These are phyloP conservation scores for Blastosporella zonata DNA, from an alignment of 1,284 basidiomycete species.

Conservation along the genomic window DNA sequence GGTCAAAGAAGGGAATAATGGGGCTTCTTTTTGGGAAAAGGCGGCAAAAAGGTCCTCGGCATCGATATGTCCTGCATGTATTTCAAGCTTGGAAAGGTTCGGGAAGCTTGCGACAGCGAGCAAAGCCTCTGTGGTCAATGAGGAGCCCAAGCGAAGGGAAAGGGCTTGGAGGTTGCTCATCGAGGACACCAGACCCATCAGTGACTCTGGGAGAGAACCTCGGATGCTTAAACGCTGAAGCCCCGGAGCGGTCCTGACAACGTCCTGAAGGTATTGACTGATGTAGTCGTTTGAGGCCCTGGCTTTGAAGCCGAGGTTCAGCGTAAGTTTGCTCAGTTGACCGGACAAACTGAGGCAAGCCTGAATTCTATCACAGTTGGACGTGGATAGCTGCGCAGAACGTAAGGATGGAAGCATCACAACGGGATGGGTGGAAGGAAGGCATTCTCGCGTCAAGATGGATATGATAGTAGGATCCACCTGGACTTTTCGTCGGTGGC, in stretches of 20 bases:
- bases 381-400: conserved; percentile 36
- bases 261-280: conserved; percentile 28
- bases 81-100: conserved; percentile 40
- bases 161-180: conserved; percentile 40
- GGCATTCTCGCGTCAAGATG: conserved; percentile 17
- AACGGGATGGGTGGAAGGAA: conserved; percentile 1
- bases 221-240: conserved; percentile 44
- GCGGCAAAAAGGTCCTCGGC: conserved; percentile 27
- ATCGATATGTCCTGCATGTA: conserved; percentile 46
- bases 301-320: conserved; percentile 43
- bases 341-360: conserved; percentile 33
- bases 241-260: conserved; percentile 25
- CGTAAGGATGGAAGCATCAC: conserved; percentile 35
- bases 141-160: conserved; percentile 41
- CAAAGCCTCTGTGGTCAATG: conserved; percentile 40
- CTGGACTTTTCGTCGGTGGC: conserved; percentile 31
- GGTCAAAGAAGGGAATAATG: conserved; percentile 41
- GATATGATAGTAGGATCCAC: conserved; percentile 26
- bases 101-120: conserved; percentile 41
- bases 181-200: conserved; percentile 35
- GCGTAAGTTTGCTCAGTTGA: conserved; percentile 34
- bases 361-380: conserved; percentile 30
- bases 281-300: conserved; percentile 17
- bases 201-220: conserved; percentile 38
- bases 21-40: conserved; percentile 5